Evolutionary conservation across 257 asterid species (phyloP).

Genomic region (Fraxinus pennsylvanica): DNA sequence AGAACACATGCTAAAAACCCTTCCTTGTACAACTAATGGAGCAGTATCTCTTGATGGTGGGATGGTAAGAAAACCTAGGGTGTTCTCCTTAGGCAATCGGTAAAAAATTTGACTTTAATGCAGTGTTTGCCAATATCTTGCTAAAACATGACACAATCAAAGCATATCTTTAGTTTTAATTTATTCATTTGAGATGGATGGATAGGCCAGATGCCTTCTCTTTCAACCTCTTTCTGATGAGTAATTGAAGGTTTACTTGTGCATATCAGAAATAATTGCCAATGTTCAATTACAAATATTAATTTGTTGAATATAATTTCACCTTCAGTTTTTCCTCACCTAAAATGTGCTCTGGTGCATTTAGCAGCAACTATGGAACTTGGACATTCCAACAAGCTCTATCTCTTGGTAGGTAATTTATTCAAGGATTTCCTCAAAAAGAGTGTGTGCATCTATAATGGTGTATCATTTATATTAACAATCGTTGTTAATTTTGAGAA

Average conservation of each 20-base stretch:
- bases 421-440: too few species aligned
- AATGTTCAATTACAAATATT: not conserved
- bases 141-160: not conserved
- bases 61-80: slow-evolving; percentile 48
- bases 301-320: slow-evolving; percentile 15
- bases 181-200: not conserved
- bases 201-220: not conserved
- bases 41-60: slow-evolving; percentile 97
- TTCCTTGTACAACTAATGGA: slow-evolving; percentile 46
- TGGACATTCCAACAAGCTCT: too few species aligned
- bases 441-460: too few species aligned
- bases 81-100: slow-evolving; percentile 55
- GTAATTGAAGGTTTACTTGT: not conserved
- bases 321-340: slow-evolving; percentile 19
- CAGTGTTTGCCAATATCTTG: not conserved
- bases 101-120: slow-evolving; percentile 36
- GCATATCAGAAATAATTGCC: slow-evolving; percentile 1
- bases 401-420: too few species aligned
- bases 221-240: not conserved
- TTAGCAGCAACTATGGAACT: too few species aligned
- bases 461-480: too few species aligned
- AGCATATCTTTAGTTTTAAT: not conserved
- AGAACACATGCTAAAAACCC: slow-evolving; percentile 73
- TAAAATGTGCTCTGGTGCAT: too few species aligned
- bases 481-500: too few species aligned